phyloP scores from a whole-genome alignment of 768 basidiomycete species.

The Boletus barrowsii region DNA sequence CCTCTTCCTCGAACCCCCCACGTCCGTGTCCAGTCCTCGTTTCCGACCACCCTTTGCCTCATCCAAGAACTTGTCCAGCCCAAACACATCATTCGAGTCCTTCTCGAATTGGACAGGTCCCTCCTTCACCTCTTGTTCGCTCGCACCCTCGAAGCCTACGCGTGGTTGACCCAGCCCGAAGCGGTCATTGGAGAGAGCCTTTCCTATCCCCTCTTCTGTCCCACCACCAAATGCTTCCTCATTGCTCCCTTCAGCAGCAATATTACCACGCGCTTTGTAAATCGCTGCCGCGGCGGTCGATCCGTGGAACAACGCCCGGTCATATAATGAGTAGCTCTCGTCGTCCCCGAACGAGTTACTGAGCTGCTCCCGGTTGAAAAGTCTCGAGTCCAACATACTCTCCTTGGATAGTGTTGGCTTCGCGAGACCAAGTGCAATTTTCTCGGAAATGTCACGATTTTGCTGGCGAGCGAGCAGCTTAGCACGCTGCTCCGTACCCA shows the following conservation, averaged over 20 bases:
- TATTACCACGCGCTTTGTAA: conserved; percentile 92
- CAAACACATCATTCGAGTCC: conserved; percentile 95
- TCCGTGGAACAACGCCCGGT: conserved; percentile 93
- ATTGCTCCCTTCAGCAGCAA: conserved; percentile 62
- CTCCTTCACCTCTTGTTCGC: conserved; percentile 77
- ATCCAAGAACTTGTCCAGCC: conserved; percentile 94
- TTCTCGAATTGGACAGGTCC: conserved; percentile 99
- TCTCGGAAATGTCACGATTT: conserved; percentile 99
- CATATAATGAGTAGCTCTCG: conserved; percentile 93
- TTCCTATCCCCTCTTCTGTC: conserved; percentile 91
- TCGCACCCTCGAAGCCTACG: conserved; percentile 89
- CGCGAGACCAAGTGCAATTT: conserved; percentile 95
- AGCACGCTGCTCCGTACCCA: conserved; percentile 95
- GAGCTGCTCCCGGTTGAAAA: conserved; percentile 96
- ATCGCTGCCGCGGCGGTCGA: conserved; percentile 99
- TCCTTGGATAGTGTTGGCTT: conserved; percentile 97
- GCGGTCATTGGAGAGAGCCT: conserved; percentile 89
- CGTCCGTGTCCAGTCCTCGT: conserved; percentile 76
- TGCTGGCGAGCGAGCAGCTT: conserved; percentile 95
- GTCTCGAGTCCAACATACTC: conserved; percentile 92
- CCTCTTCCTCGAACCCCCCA: conserved; percentile 66
- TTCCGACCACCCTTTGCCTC: conserved; percentile 96
- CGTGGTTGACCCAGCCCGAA: conserved; percentile 84
- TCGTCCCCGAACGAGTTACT: conserved; percentile 82
- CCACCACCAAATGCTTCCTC: conserved; percentile 94